Evolutionary conservation across 805 yeast species (phyloP).

Genomic region (Maudiozyma pseudohumilis): DNA sequence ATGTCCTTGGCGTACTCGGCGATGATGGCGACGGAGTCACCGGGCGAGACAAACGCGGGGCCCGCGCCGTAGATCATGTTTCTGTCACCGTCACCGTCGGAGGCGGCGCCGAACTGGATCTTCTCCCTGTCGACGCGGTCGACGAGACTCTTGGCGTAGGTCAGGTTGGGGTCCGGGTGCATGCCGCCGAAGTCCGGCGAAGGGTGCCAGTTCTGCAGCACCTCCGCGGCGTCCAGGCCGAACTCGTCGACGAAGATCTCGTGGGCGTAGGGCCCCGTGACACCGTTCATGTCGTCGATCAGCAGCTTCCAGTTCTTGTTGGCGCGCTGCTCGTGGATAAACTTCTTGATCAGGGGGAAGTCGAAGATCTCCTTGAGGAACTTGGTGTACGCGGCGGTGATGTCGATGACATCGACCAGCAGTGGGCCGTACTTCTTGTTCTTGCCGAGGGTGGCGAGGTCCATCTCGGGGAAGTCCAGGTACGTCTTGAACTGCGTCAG

Average conservation of each 20-base stretch:
- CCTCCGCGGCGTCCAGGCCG: constrained; percentile 52
- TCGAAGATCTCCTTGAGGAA: constrained; percentile 84
- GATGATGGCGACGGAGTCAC: constrained; percentile 96
- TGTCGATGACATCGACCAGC: constrained; percentile 71
- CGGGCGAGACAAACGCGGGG: constrained; percentile 90
- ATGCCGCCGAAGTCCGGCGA: constrained; percentile 94
- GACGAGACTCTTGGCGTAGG: constrained; percentile 84
- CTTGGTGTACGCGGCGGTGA: constrained; percentile 66
- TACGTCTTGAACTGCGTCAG: constrained; percentile 53
- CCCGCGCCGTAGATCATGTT: constrained; percentile 97
- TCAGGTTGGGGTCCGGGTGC: constrained; percentile 96
- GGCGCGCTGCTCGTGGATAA: constrained; percentile 40
- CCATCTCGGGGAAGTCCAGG: constrained; percentile 50
- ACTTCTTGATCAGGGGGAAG: constrained; percentile 66
- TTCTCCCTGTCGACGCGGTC: constrained; percentile 68
- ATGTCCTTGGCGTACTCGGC: constrained; percentile 83
- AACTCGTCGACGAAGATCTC: constrained; percentile 78
- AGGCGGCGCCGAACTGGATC: constrained; percentile 94
- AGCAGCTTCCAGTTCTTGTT: constrained; percentile 58
- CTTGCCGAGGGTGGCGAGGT: constrained; percentile 49
- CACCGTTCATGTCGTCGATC: constrained; percentile 90
- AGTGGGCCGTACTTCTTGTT: constrained; percentile 44
- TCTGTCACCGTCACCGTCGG: constrained; percentile 99
- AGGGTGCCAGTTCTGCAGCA: constrained; percentile 73
- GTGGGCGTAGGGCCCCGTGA: constrained; percentile 92